Percentiles rank a stretch among this genome's conserved stretches.
phyloP scores from a whole-genome alignment of 768 basidiomycete species.

The Ramaria sp. region DNA sequence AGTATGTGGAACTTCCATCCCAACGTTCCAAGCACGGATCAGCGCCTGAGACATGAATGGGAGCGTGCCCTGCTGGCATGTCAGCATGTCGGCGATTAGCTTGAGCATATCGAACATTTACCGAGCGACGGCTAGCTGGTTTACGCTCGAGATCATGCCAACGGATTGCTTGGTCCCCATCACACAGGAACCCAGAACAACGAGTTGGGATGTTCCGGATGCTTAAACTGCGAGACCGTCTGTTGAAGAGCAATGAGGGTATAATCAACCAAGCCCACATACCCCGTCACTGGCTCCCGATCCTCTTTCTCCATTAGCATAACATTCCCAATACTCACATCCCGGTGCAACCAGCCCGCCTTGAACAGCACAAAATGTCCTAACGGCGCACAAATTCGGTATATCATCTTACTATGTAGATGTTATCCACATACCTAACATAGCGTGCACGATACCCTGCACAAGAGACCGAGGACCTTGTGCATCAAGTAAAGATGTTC shows the following conservation, averaged over 20 bases:
- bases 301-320: background rate
- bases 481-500: background rate
- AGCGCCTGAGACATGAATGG: background rate
- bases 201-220: background rate
- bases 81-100: too few relatives aligned
- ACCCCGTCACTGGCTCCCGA: background rate
- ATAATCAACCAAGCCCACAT: background rate
- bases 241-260: background rate
- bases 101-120: too few relatives aligned
- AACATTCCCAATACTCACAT: slow-evolving; percentile 7
- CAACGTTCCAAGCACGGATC: background rate
- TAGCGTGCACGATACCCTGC: slow-evolving; percentile 1
- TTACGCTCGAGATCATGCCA: background rate
- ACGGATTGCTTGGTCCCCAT: background rate
- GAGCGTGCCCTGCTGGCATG: background rate
- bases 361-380: background rate
- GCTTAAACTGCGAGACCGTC: background rate
- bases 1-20: background rate
- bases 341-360: slow-evolving; percentile 5
- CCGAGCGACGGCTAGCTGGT: background rate
- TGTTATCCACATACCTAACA: slow-evolving; percentile 5
- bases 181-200: background rate
- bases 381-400: background rate
- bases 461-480: background rate
- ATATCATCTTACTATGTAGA: too few relatives aligned